Evolutionary conservation across 768 basidiomycete species (phyloP), one percentile per base, ranked within the genome.

Genomic region (Serendipita sp.): DNA sequence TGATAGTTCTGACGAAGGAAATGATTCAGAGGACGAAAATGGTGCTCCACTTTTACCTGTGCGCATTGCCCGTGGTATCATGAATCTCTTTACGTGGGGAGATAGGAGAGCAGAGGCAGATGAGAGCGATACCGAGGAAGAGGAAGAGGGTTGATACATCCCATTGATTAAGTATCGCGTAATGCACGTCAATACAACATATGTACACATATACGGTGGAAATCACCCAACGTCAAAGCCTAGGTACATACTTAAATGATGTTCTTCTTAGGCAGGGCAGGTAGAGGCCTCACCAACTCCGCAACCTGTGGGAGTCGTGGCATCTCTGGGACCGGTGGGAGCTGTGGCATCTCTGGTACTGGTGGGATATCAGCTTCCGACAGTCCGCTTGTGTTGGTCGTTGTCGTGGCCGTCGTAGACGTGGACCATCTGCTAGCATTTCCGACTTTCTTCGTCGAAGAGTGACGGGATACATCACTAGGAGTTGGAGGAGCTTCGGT

Each of bases 91-190:
- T 32, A n/a, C 32, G 32, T 60, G 56, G 56, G 56, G 56, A 72
- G 88, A 89, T 24, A 88, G 87, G 0, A 86, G 89, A 70, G 34
- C 48, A 5, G 76, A 75, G 45, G 84, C 85, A 41, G 78, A 79
- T 11, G 75, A 75, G 18, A 79, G 76, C 1, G 78, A 78, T 16
- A 64, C 63, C 8, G 72, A 75, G 48, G 32, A 5, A 24, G 48
- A 18, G 48, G 32, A 53, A 18, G 32, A 53, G 5, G 48, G 41
- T 7, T 41, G 13, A 41, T 7, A 5, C 41, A 13, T 41, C 41
- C 13, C 41, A 41, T 41, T 41, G 41, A 13, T 41, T 13, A 13
- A 41, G 41, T 41, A 41, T 41, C 41, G 13, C 13, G 13, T 41
- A 41, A 41, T 41, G 7, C 41, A 41, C 5, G 5, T 41, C 13